Percentiles rank a stretch among this genome's conserved stretches.
Evolutionary conservation across 2,329 filamentous ascomycete species (phyloP).

Genomic region (Aspergillus hiratsukae): DNA sequence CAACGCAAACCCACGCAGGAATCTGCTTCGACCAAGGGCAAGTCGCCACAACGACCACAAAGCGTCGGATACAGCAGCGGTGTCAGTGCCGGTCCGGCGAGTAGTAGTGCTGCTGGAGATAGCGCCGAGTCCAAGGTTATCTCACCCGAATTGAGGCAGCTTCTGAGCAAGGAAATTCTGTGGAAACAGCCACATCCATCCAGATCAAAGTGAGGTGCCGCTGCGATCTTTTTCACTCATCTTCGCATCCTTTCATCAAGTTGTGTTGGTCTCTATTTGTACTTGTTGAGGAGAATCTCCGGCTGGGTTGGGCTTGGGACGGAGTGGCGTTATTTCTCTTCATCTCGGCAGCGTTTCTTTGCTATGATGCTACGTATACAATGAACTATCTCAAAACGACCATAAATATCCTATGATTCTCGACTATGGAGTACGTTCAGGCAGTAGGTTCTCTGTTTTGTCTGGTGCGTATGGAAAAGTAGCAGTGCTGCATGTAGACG

Average conservation of each 20-base stretch:
- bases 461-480: no score
- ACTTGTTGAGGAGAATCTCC: neutral
- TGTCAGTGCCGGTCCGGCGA: constrained; percentile 9
- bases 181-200: constrained; percentile 29
- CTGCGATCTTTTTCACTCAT: neutral
- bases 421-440: neutral
- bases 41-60: constrained; percentile 21
- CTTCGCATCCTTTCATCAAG: neutral
- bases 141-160: constrained; percentile 56
- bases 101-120: neutral
- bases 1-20: constrained; percentile 42
- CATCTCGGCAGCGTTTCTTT: neutral
- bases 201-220: neutral
- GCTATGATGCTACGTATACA: neutral
- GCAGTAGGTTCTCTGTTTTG: neutral
- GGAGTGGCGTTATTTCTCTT: neutral
- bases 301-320: neutral
- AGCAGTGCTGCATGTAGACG: neutral
- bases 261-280: neutral
- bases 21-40: constrained; percentile 25
- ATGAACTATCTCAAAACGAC: neutral
- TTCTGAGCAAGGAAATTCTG: constrained; percentile 59
- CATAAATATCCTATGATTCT: neutral
- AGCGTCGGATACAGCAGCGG: constrained; percentile 23
- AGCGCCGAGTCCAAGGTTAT: constrained; percentile 49